These are phyloP conservation scores for Beauveria medogensis DNA, from an alignment of 2,329 filamentous ascomycete genomes.

Conservation along the genomic window DNA sequence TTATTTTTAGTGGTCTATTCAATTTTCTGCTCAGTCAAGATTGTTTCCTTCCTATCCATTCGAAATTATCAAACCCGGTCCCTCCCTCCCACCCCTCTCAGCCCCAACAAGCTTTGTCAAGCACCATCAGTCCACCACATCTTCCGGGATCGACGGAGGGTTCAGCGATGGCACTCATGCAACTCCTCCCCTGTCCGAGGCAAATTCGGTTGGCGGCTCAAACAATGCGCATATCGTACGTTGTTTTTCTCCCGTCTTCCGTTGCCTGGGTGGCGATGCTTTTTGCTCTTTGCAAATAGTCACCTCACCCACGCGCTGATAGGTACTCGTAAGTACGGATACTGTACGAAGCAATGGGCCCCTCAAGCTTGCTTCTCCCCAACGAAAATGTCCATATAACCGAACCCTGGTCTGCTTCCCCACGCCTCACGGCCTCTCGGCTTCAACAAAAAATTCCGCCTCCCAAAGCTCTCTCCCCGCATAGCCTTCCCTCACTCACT, in stretches of 20 bases:
- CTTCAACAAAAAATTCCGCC: constrained; percentile 5
- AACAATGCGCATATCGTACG: not conserved
- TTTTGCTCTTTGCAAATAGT: not conserved
- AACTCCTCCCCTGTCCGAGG: not conserved
- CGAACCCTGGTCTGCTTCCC: not conserved
- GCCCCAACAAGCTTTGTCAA: not conserved
- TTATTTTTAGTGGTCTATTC: too few species aligned
- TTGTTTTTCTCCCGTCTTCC: not conserved
- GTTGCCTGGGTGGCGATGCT: not conserved
- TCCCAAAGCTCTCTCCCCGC: not conserved
- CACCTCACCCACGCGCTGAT: too few species aligned
- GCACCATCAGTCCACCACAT: not conserved
- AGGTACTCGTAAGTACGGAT: too few species aligned
- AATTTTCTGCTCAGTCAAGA: too few species aligned
- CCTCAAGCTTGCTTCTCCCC: not conserved
- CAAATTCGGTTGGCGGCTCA: not conserved
- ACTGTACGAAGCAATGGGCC: not conserved
- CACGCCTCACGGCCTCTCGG: constrained; percentile 1
- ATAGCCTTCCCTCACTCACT: not conserved
- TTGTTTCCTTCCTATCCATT: too few species aligned
- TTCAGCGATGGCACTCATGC: not conserved
- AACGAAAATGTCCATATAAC: constrained; percentile 3
- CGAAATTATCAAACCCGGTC: too few species aligned
- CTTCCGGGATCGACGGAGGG: not conserved
- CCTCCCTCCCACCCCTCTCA: not conserved